Base-by-base conservation (phyloP, 805 yeast species). In the Candida xyloterini region DNA sequence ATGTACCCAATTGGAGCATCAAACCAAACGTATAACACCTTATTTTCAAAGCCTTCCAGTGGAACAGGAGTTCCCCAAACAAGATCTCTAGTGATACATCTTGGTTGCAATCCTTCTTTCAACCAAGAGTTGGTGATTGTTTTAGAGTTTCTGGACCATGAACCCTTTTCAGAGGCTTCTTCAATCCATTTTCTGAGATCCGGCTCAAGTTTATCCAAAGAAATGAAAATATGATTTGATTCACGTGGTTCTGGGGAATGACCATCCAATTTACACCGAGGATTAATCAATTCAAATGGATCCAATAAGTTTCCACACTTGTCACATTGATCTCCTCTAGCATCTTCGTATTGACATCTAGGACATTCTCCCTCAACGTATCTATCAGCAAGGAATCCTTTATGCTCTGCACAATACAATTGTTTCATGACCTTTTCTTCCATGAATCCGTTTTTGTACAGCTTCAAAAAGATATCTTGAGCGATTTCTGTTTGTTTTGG, bases 21-120 rank as follows among this genome's bases (percentile, higher is more conserved):
- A 54, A 93, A 93, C 99, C 99, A 93, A 43, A 93, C 99, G 60
- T 93, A 93, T 55, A 93, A 71, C 10, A 93, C 99, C 67, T 93
- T 93, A 40, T 88, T 82, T 52, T 83, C 79, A 69, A 74, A 93
- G 36, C 80, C 86, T 53, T 85, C 83, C 51, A 87, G 69, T 35
- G 99, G 99, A 20, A 93, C 98, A 7, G 98, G 96, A 7, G 96
- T 89, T 63, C 99, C 99, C 99, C 99, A 93, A 33, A 80, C 80
- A 60, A 93, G 76, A 62, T 93, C 99, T 70, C 99, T 82, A 13
- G 99, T 93, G 62, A 93, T 93, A 69, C 97, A 87, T 65, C 98
- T 81, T 47, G 98, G 93, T 48, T 78, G 79, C 43, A 93, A 75
- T 30, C 98, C 98, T 62, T 88, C 95, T 57, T 81, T 87, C 56